These are phyloP conservation scores for Lepidium didymum DNA, from an alignment of 345 rosid genomes.

Conservation along the genomic window DNA sequence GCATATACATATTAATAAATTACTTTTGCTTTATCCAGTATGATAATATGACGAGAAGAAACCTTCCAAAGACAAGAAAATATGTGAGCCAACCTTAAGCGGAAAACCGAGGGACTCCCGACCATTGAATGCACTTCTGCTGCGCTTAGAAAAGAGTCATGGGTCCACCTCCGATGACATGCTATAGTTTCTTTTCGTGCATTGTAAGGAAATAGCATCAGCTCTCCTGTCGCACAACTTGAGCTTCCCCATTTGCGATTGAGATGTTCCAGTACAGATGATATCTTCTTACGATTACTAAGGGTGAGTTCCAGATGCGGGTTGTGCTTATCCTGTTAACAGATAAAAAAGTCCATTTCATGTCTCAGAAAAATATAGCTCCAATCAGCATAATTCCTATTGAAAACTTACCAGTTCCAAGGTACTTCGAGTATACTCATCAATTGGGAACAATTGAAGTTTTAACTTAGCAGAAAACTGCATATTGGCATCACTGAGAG, in stretches of 20 bases:
- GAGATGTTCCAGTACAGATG: conserved; percentile 92
- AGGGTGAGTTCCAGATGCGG: conserved; percentile 98
- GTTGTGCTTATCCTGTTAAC: conserved; percentile 79
- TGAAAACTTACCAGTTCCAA: conserved; percentile 68
- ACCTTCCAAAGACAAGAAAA: conserved; percentile 6
- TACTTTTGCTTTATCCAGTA: conserved; percentile 11
- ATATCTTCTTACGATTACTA: conserved; percentile 84
- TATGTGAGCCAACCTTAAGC: conserved; percentile 62
- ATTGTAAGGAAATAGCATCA: conserved; percentile 71
- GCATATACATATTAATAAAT: conserved; percentile 20
- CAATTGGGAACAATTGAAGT: conserved; percentile 95
- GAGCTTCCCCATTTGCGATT: conserved; percentile 94
- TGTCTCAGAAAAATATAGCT: background rate
- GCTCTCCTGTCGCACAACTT: conserved; percentile 71
- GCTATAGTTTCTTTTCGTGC: conserved; percentile 55
- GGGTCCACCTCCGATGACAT: conserved; percentile 70
- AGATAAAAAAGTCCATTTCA: conserved; percentile 29
- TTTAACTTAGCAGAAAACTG: conserved; percentile 62
- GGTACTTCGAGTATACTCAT: conserved; percentile 77
- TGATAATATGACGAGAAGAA: background rate
- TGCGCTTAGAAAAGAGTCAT: conserved; percentile 61
- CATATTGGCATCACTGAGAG: conserved; percentile 40
- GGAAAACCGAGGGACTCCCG: conserved; percentile 78
- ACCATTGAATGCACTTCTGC: conserved; percentile 61
- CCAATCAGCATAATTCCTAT: background rate